phyloP scores from a whole-genome alignment of 2,329 filamentous ascomycete species.

The Cladosporium sp. region DNA sequence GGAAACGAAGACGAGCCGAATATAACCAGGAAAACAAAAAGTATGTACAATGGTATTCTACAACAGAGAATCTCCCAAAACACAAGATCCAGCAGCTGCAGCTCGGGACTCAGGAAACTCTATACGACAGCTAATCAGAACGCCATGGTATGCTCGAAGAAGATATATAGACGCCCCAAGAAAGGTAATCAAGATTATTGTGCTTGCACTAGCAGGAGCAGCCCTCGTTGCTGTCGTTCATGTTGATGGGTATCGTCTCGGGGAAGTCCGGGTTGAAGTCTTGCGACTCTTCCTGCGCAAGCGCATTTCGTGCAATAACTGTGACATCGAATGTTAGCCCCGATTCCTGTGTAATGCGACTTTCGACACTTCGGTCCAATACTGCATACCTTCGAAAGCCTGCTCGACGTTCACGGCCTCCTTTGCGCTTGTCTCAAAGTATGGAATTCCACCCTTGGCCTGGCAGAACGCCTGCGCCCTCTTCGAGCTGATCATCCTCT shows the following conservation, averaged over 20 bases:
- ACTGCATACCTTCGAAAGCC: constrained; percentile 62
- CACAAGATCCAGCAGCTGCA: neutral
- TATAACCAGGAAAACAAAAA: neutral
- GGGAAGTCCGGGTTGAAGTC: constrained; percentile 97
- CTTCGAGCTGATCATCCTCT: constrained; percentile 93
- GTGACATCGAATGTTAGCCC: constrained; percentile 21
- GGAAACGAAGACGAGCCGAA: neutral
- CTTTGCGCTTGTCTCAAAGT: constrained; percentile 99
- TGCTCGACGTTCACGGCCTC: constrained; percentile 98
- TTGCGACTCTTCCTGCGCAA: constrained; percentile 95
- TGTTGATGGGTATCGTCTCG: constrained; percentile 96
- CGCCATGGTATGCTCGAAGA: constrained; percentile 14
- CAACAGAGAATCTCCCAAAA: constrained; percentile 3
- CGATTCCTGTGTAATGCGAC: neutral
- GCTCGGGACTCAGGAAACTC: neutral
- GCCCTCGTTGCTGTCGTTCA: constrained; percentile 88
- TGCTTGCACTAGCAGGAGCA: constrained; percentile 70
- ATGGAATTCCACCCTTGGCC: constrained; percentile 94
- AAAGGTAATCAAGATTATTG: neutral
- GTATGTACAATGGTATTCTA: constrained; percentile 19
- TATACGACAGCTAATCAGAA: constrained; percentile 12
- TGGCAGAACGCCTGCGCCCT: constrained; percentile 96
- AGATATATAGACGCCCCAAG: neutral
- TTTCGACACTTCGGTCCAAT: neutral
- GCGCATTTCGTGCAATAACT: constrained; percentile 95